phyloP scores from a whole-genome alignment of 164 flowering plant species.

The Berberis vulgaris region DNA sequence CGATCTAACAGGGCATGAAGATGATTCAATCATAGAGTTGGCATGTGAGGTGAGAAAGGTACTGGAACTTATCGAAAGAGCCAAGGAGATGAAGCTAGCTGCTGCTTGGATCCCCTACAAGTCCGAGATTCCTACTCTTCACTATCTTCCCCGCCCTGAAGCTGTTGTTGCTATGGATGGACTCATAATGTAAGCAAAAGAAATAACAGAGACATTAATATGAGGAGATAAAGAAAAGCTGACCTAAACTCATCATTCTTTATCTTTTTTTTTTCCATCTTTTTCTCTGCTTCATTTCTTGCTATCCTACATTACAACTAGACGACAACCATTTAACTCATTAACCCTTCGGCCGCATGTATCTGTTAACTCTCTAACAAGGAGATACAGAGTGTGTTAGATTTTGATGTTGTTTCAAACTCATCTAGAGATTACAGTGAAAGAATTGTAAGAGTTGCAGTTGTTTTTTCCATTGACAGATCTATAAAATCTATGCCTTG shows the following conservation, averaged over 20 bases:
- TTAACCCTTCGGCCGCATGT: neutral
- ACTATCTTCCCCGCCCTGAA: constrained; percentile 37
- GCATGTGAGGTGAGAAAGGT: constrained; percentile 91
- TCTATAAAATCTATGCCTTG: too few relatives aligned
- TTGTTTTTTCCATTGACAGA: neutral
- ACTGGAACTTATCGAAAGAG: constrained; percentile 26
- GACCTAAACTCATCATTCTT: neutral
- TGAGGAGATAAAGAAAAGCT: neutral
- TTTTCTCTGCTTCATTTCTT: neutral
- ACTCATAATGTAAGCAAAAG: constrained; percentile 22
- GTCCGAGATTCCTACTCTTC: constrained; percentile 34
- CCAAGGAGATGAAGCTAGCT: constrained; percentile 30
- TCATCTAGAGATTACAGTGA: too few relatives aligned
- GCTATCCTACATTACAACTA: neutral
- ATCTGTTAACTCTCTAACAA: neutral
- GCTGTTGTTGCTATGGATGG: constrained; percentile 45
- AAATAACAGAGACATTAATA: neutral
- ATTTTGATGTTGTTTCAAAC: too few relatives aligned
- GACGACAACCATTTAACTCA: neutral
- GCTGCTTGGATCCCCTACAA: constrained; percentile 27
- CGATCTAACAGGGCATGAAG: constrained; percentile 60
- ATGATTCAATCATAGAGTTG: constrained; percentile 68
- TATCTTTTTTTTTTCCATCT: neutral
- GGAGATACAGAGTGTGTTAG: neutral
- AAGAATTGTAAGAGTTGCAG: neutral